These are phyloP conservation scores for Suillus cothurnatus DNA, from an alignment of 768 basidiomycete species.

Conservation along the genomic window DNA sequence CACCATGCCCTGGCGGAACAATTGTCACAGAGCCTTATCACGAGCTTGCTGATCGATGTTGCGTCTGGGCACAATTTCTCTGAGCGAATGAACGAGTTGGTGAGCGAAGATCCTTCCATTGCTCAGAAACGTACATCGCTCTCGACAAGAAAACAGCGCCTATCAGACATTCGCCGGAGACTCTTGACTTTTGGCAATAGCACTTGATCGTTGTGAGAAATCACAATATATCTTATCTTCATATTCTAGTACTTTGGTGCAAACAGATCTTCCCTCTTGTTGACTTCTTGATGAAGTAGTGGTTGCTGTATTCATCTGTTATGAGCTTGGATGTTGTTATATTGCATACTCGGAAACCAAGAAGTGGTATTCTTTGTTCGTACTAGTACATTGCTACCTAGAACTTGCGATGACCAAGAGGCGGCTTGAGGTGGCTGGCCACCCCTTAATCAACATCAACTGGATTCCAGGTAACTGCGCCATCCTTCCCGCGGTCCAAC, in stretches of 20 bases:
- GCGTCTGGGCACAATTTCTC: conserved; percentile 15
- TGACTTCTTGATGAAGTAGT: neutral
- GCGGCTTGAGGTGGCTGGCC: neutral
- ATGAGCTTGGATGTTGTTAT: neutral
- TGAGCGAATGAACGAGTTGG: conserved; percentile 40
- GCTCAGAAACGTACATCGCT: conserved; percentile 39
- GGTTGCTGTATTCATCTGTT: neutral
- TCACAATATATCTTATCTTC: neutral
- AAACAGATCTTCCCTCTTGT: neutral
- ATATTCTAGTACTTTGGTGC: neutral
- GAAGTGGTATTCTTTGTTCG: neutral
- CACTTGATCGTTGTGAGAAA: neutral
- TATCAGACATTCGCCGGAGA: conserved; percentile 43
- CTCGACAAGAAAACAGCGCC: conserved; percentile 31
- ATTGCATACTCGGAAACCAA: neutral
- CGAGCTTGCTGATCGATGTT: conserved; percentile 30
- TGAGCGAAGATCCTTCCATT: conserved; percentile 48
- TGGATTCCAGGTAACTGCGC: conserved; percentile 53
- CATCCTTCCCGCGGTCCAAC: conserved; percentile 46
- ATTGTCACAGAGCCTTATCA: conserved; percentile 39
- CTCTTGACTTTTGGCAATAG: conserved; percentile 30
- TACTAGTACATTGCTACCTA: neutral
- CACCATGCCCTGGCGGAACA: conserved; percentile 40
- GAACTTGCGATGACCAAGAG: neutral
- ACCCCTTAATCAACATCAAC: conserved; percentile 28